phyloP scores from a whole-genome alignment of 768 basidiomycete genomes.

The Peribolospora kevripleyi region DNA sequence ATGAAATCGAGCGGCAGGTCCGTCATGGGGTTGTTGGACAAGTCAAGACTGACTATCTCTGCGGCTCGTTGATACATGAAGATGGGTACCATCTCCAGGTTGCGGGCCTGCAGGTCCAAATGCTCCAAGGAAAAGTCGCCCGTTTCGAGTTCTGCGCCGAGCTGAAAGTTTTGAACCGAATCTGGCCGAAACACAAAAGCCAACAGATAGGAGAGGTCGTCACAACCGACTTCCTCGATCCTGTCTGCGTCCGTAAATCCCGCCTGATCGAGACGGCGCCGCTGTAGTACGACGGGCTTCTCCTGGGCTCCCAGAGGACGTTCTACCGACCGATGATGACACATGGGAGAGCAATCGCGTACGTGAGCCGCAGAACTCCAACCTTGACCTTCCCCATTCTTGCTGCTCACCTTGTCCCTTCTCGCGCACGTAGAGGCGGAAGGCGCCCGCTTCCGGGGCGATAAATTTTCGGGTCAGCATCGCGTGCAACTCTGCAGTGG shows the following conservation, averaged over 20 bases:
- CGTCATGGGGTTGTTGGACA: conserved; percentile 83
- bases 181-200: conserved; percentile 59
- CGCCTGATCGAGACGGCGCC: conserved; percentile 59
- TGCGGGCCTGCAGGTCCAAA: conserved; percentile 56
- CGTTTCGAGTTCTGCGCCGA: conserved; percentile 1
- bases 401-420: conserved; percentile 22
- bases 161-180: neutral
- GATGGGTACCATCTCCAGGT: conserved; percentile 70
- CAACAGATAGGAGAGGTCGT: conserved; percentile 60
- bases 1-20: conserved; percentile 94
- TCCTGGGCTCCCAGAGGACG: conserved; percentile 60
- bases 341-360: neutral
- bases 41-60: conserved; percentile 55
- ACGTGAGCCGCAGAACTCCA: neutral
- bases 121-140: conserved; percentile 25
- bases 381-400: conserved; percentile 48
- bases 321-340: conserved; percentile 28
- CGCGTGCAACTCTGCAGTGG: conserved; percentile 40
- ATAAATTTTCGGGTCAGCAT: conserved; percentile 37
- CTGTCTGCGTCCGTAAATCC: conserved; percentile 60
- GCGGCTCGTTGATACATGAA: conserved; percentile 61
- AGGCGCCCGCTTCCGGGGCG: conserved; percentile 7
- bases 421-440: conserved; percentile 29
- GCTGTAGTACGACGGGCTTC: conserved; percentile 58
- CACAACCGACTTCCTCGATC: conserved; percentile 45